phyloP scores from a whole-genome alignment of 345 rosid species.

The Angophora floribunda region DNA sequence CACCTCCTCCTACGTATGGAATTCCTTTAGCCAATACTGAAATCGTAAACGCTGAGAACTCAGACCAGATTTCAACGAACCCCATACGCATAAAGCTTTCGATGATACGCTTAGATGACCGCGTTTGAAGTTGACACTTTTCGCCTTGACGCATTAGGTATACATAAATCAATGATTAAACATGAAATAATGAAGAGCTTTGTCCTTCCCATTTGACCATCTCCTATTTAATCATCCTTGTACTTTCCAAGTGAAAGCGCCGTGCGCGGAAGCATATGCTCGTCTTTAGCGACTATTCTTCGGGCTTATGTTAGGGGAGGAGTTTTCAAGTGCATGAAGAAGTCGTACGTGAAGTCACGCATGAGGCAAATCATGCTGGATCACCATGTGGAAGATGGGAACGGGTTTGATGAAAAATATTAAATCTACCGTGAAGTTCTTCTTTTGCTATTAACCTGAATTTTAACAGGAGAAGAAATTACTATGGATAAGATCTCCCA shows the following conservation, averaged over 20 bases:
- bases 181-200: neutral
- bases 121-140: neutral
- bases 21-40: neutral
- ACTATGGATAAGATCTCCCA: no score
- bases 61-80: slow-evolving; percentile 2
- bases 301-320: neutral
- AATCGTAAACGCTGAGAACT: neutral
- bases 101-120: neutral
- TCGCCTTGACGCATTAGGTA: neutral
- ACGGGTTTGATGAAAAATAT: neutral
- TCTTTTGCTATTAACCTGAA: neutral
- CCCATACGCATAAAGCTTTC: neutral
- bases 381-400: neutral
- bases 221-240: neutral
- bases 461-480: neutral
- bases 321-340: neutral
- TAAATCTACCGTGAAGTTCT: neutral
- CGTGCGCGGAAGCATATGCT: neutral
- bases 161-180: neutral
- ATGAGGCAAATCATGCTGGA: neutral
- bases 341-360: neutral
- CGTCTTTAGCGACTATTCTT: neutral
- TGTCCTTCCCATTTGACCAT: neutral
- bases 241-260: neutral
- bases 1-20: neutral